Conservation (phyloP, 2,329 filamentous ascomycete species). For the Mollisia scopiformis region DNA sequence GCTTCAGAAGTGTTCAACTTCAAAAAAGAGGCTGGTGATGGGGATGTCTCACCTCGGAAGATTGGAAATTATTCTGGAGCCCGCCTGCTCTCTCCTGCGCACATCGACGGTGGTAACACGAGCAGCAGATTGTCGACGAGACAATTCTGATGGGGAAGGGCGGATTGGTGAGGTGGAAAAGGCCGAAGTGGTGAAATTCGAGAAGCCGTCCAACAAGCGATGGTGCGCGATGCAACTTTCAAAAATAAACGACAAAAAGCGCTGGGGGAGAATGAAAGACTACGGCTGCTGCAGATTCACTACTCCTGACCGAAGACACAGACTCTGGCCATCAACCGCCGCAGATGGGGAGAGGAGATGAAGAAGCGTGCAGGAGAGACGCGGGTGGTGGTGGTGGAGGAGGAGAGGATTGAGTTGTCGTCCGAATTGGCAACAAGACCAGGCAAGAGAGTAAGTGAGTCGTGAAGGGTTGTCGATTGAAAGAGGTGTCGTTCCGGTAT, state of each 20-base stretch:
- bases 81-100: constrained; percentile 21
- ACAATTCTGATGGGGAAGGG: background rate
- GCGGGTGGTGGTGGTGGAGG: no score
- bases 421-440: background rate
- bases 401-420: constrained; percentile 7
- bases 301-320: constrained; percentile 23
- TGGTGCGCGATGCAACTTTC: constrained; percentile 25
- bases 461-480: no score
- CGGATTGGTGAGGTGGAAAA: constrained; percentile 13
- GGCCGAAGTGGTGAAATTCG: constrained; percentile 5
- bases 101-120: constrained; percentile 12
- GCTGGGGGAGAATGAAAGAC: constrained; percentile 30
- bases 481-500: no score
- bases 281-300: constrained; percentile 20
- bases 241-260: constrained; percentile 29
- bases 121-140: constrained; percentile 5
- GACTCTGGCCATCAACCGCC: constrained; percentile 33
- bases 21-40: constrained; percentile 29
- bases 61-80: constrained; percentile 20
- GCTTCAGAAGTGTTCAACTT: constrained; percentile 26
- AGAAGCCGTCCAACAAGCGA: constrained; percentile 26
- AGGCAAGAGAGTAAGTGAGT: constrained; percentile 1
- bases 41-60: constrained; percentile 34
- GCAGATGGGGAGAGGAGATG: constrained; percentile 9
- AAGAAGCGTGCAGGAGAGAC: no score